phyloP scores from a whole-genome alignment of 1,139 yeast species.

The Saccharomyces hybrid region DNA sequence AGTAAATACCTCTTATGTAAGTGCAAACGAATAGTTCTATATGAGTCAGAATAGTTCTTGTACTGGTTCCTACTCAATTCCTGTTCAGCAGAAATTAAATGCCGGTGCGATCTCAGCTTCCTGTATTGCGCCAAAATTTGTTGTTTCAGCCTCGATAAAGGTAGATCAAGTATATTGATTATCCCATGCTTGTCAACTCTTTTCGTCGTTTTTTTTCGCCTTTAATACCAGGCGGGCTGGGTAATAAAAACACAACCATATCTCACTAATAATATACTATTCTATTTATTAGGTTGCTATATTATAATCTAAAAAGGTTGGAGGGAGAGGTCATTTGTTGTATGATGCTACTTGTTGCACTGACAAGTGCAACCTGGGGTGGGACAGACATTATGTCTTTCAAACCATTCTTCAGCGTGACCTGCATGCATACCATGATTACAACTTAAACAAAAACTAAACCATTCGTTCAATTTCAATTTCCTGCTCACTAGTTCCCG shows the following conservation, averaged over 20 bases:
- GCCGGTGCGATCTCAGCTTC: not conserved
- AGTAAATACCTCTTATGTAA: not conserved
- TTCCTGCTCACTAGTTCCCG: conserved; percentile 9
- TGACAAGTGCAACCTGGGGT: conserved; percentile 87
- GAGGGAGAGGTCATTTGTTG: not conserved
- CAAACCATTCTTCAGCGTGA: conserved; percentile 94
- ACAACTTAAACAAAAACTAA: conserved; percentile 82
- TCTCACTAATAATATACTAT: not conserved
- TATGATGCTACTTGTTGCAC: conserved; percentile 40
- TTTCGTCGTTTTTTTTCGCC: not conserved
- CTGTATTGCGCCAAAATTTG: not conserved
- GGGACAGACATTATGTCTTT: conserved; percentile 80
- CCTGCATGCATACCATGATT: conserved; percentile 92
- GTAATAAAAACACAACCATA: not conserved
- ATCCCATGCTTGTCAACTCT: not conserved
- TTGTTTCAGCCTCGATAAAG: not conserved
- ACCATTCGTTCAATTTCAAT: conserved; percentile 47
- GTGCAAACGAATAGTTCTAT: not conserved
- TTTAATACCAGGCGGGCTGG: not conserved
- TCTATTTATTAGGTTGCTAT: not conserved
- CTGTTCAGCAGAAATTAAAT: not conserved
- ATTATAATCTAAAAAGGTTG: not conserved
- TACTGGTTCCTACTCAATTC: not conserved
- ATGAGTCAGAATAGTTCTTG: not conserved
- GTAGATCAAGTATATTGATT: not conserved